phyloP scores from a whole-genome alignment of 345 rosid species.

The Erucastrum elatum region DNA sequence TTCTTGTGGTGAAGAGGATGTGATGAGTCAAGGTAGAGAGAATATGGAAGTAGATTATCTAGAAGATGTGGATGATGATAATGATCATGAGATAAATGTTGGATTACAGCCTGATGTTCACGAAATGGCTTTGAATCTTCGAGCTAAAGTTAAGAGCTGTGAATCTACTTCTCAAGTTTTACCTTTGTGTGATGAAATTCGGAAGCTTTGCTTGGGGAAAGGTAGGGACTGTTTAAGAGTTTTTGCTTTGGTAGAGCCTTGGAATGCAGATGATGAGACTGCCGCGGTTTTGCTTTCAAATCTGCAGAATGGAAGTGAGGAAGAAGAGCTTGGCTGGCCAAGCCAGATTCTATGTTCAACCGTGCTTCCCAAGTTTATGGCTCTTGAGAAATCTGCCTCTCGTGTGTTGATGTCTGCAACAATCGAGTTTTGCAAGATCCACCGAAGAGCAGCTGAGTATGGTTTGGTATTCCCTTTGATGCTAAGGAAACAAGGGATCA shows the following conservation, averaged over 20 bases:
- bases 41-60: constrained; percentile 29
- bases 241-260: constrained; percentile 67
- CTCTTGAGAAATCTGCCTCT: constrained; percentile 56
- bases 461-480: constrained; percentile 58
- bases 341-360: constrained; percentile 63
- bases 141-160: constrained; percentile 42
- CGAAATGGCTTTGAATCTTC: constrained; percentile 44
- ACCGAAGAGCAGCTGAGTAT: constrained; percentile 64
- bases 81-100: constrained; percentile 27
- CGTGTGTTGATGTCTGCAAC: constrained; percentile 58
- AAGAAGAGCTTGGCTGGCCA: constrained; percentile 62
- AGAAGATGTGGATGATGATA: constrained; percentile 34
- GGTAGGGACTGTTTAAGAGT: constrained; percentile 43
- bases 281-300: constrained; percentile 57
- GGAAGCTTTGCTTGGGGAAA: constrained; percentile 48
- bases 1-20: constrained; percentile 35
- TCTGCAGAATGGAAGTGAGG: constrained; percentile 44
- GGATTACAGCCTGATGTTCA: constrained; percentile 43
- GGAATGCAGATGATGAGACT: constrained; percentile 70
- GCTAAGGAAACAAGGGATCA: constrained; percentile 59
- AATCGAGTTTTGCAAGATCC: constrained; percentile 64
- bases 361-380: constrained; percentile 67
- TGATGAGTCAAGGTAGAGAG: constrained; percentile 42
- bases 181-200: constrained; percentile 53
- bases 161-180: constrained; percentile 50